Evolutionary conservation across 1,284 basidiomycete genomes (phyloP), one percentile per base, ranked within the genome.

Genomic region (Apiotrichum laibachii): DNA sequence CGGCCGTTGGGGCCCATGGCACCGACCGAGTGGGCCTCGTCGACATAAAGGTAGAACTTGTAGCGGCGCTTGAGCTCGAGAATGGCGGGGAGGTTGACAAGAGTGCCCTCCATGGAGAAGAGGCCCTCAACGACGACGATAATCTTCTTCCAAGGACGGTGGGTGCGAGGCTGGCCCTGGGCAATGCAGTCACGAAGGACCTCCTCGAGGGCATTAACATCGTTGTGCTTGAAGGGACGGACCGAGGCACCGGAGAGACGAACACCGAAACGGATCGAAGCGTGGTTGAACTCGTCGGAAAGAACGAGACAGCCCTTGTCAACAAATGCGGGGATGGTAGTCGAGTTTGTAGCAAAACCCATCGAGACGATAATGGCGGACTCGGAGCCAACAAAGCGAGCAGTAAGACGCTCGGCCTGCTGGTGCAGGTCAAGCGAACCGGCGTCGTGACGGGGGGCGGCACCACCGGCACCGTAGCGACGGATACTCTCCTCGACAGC

Each of bases 71-170:
- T 98, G 61, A 99, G 83, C 67, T 90, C 87, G 67, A 99, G 75
- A 56, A 99, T 81, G 13, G 75, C 82, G 1, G 94, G 94, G 52
- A 99, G 73, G 76, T 97, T 87, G 55, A 90, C 86, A 63, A 99
- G 75, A 9, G 90, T 93, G 26, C 95, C 96, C 79, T 99, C 95
- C 96, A 99, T 99, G 64, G 90, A 93, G 81, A 92, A 99, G 49
- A 99, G 79, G 4, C 95, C 95, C 77, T 99, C 95, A 39, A 99
- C 92, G 59, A 98, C 86, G 50, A 99, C 69, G 49, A 99, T 73
- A 65, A 99, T 99, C 83, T 97, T 98, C 82, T 96, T 97, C 95
- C 95, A 99, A 2, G 95, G 96, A 18, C 95, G 80, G 76, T 98
- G 96, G 0, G 93, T 98, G 79, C 93, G 88, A 2, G 95, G 93